phyloP scores from a whole-genome alignment of 495 filamentous ascomycete genomes.

The Neohortaea acidophila region DNA sequence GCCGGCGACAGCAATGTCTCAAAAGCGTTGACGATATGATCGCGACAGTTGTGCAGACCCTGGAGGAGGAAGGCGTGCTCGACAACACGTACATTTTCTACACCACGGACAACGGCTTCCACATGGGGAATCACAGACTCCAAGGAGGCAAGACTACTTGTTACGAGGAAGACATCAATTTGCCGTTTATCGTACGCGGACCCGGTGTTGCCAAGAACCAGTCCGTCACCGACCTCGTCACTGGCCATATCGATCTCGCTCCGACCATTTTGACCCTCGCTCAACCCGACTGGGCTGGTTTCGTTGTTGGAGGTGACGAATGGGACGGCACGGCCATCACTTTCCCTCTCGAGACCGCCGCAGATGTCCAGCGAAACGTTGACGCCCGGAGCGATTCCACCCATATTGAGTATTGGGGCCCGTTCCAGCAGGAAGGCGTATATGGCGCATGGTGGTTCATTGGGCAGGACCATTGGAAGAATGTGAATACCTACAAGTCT shows the following conservation, averaged over 20 bases:
- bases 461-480: slow-evolving; percentile 20
- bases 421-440: slow-evolving; percentile 1
- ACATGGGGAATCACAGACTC: slow-evolving; percentile 11
- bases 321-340: slow-evolving; percentile 20
- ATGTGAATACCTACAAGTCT: slow-evolving; percentile 20
- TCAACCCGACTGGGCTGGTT: slow-evolving; percentile 6
- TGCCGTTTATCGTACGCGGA: slow-evolving; percentile 6
- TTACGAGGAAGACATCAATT: slow-evolving; percentile 12
- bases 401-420: slow-evolving; percentile 1
- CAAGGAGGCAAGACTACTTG: slow-evolving; percentile 1
- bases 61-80: slow-evolving; percentile 5
- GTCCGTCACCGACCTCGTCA: neutral
- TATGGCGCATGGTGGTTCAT: too few relatives aligned
- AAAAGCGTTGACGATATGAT: slow-evolving; percentile 12
- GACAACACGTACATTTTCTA: slow-evolving; percentile 14
- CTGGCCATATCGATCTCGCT: slow-evolving; percentile 8
- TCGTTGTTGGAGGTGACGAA: too few relatives aligned
- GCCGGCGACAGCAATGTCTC: slow-evolving; percentile 33
- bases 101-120: slow-evolving; percentile 10
- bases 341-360: neutral
- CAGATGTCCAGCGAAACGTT: neutral
- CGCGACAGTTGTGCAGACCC: slow-evolving; percentile 3
- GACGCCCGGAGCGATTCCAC: neutral
- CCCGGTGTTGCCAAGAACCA: neutral
- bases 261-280: slow-evolving; percentile 8